Percentiles rank a stretch among this genome's conserved stretches.
Conservation (phyloP, 2,329 filamentous ascomycete genomes). For the Ascochyta pisi region DNA sequence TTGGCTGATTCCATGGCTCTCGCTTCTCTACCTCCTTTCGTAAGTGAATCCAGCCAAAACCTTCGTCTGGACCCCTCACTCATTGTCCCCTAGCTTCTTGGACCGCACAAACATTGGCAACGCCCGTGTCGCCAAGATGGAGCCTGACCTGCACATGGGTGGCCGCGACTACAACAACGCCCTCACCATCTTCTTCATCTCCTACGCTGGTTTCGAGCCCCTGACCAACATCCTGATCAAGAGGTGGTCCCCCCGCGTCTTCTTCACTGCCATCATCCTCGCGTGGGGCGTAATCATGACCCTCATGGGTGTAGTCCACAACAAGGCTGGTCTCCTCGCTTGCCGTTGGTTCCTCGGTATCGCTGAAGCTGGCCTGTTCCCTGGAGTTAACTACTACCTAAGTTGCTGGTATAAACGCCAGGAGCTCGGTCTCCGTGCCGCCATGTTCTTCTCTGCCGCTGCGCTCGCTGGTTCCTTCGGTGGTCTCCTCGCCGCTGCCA, state of each 20-base stretch:
- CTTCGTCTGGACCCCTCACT: neutral
- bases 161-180: constrained; percentile 70
- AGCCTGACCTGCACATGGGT: constrained; percentile 34
- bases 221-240: constrained; percentile 70
- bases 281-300: constrained; percentile 59
- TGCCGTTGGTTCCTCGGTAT: constrained; percentile 49
- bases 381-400: constrained; percentile 61
- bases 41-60: neutral
- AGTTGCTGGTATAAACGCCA: constrained; percentile 64
- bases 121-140: constrained; percentile 50
- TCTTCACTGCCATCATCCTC: constrained; percentile 56
- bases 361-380: constrained; percentile 49
- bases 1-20: constrained; percentile 51
- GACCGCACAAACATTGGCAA: constrained; percentile 54
- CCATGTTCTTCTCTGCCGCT: constrained; percentile 66
- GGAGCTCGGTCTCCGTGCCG: constrained; percentile 61
- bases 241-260: constrained; percentile 59
- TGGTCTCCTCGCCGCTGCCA: constrained; percentile 63
- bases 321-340: constrained; percentile 44
- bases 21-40: constrained; percentile 52
- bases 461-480: constrained; percentile 67
- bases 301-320: constrained; percentile 56
- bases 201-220: constrained; percentile 56
- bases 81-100: constrained; percentile 30
- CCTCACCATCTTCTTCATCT: constrained; percentile 70